A percentile compares a stretch with the other conserved stretches of the same genome.
Conservation (phyloP, 495 filamentous ascomycete species). For the Trypethelium eluteriae region DNA sequence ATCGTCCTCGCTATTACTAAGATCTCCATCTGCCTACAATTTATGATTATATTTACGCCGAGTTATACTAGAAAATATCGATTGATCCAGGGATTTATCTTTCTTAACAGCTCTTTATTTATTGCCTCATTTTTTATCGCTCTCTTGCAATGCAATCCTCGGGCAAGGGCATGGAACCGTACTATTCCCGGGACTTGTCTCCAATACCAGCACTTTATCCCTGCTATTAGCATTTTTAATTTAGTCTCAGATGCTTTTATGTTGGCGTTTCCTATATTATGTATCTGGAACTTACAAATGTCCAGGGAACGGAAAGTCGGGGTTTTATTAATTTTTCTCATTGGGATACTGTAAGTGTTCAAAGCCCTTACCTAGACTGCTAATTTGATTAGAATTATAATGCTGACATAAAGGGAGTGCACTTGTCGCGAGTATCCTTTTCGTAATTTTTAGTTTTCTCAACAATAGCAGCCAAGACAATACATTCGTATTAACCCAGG, state of each 20-base stretch:
- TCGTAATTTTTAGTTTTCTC: too few species aligned
- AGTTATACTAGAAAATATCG: background rate
- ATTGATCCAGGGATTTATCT: background rate
- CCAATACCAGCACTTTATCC: background rate
- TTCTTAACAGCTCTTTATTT: background rate
- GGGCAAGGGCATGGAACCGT: background rate
- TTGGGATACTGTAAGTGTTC: background rate
- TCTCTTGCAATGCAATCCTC: background rate
- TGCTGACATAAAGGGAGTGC: background rate
- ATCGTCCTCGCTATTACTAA: background rate
- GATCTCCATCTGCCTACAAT: slow-evolving; percentile 4
- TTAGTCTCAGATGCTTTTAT: background rate
- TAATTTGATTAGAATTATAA: background rate
- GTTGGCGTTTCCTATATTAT: background rate
- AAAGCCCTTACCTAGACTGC: background rate
- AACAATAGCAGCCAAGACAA: too few species aligned
- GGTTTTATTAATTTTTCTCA: background rate
- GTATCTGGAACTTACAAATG: background rate
- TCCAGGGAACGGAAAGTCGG: background rate
- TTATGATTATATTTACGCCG: background rate
- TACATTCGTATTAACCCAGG: too few species aligned
- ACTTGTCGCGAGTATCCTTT: too few species aligned
- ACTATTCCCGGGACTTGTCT: background rate
- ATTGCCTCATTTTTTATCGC: background rate
- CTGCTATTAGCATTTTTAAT: background rate